Evolutionary conservation across 2,329 filamentous ascomycete genomes (phyloP), one percentile per base, ranked within the genome.

Genomic region (Sclerotinia subarctica): DNA sequence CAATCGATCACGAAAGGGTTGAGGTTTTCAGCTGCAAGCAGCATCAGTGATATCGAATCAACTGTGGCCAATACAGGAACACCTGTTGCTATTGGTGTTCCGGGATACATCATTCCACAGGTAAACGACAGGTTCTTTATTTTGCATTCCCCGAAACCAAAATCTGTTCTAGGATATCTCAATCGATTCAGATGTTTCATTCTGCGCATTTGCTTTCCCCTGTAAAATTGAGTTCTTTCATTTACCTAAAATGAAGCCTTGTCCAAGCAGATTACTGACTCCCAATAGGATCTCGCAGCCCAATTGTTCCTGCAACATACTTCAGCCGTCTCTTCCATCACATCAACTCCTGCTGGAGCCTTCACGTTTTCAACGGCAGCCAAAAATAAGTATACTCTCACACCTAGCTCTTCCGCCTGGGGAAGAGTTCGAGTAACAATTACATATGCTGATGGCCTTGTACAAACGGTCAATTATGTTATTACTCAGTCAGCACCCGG

Each of bases 401-500:
- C 77, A 0, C 81, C 85, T 0, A 78, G 79, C 0, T 64, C 77
- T 0, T 77, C 77, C 0, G 76, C 79, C 15, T 87, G 83, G 80
- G 85, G 85, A 5, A 79, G 85, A 35, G 80, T 78, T 3, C 80
- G 81, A 24, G 73, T 87, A 1, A 81, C 79, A 0, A 78, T 88
- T 42, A 73, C 71, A 0, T 88, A 86, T 71, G 73, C 76, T 0
- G 80, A 85, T 58, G 81, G 79, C 1, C 81, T 79, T 64, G 76
- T 75, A 0, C 85, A 88, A 73, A 83, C 82, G 0, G 77, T 88
- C 0, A 86, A 88, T 62, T 88, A 88, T 76, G 84, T 79, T 68
- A 76, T 88, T 63, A 84, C 82, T 0, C 84, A 85, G 60, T 69
- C 81, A 0, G 80, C 78, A 0, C 77, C 81, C 0, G 77, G 82